phyloP scores from a whole-genome alignment of 495 filamentous ascomycete genomes.

The Neurospora africana region DNA sequence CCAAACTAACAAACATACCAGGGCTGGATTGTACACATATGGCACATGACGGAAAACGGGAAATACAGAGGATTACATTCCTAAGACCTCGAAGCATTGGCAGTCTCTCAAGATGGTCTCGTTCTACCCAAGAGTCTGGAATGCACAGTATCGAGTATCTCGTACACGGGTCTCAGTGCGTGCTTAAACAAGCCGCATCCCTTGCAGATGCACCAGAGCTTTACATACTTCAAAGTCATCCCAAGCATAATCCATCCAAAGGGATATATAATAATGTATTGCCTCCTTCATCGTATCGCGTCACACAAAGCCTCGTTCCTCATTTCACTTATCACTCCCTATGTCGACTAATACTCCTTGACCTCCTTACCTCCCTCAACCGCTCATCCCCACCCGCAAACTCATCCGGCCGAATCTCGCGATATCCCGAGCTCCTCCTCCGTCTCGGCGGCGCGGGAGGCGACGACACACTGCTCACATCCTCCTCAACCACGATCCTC shows the following conservation, averaged over 20 bases:
- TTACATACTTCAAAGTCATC: background rate
- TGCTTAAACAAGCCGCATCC: background rate
- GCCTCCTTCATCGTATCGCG: background rate
- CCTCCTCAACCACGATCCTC: background rate
- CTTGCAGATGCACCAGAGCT: background rate
- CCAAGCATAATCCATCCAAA: background rate
- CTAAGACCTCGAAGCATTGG: background rate
- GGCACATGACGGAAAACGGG: background rate
- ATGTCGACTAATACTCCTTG: slow-evolving; percentile 15
- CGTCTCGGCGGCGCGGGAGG: slow-evolving; percentile 3
- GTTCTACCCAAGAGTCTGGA: background rate
- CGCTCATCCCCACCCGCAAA: slow-evolving; percentile 22
- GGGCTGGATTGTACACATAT: too few relatives aligned
- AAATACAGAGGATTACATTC: background rate
- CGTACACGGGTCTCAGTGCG: background rate
- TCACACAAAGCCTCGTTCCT: background rate
- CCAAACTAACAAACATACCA: too few relatives aligned
- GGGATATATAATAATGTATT: background rate
- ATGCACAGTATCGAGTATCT: background rate
- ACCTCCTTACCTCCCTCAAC: slow-evolving; percentile 22
- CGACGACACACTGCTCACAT: background rate
- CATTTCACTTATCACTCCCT: background rate
- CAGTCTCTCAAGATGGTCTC: background rate
- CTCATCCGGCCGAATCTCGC: slow-evolving; percentile 23
- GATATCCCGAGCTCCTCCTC: slow-evolving; percentile 9